Conservation (phyloP, 2,329 filamentous ascomycete genomes). For the Talaromyces islandicus region DNA sequence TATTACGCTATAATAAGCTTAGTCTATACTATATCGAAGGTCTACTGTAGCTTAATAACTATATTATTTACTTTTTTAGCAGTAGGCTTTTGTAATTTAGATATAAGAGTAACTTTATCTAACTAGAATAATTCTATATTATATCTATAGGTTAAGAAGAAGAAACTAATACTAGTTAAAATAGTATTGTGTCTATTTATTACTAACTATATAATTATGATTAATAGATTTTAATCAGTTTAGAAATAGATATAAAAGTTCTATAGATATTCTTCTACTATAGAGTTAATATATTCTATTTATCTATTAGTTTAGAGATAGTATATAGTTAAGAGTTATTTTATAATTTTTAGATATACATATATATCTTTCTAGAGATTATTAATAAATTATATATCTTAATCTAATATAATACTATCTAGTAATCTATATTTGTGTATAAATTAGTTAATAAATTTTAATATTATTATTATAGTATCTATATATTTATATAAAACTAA, state of each 20-base stretch:
- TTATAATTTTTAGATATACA: not conserved
- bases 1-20: not conserved
- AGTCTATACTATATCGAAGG: not conserved
- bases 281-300: not conserved
- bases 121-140: not conserved
- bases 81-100: not conserved
- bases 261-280: not conserved
- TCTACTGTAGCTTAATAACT: not conserved
- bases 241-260: not conserved
- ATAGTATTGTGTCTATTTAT: not conserved
- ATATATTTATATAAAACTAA: not conserved
- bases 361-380: not conserved
- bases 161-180: not conserved
- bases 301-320: not conserved
- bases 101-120: not conserved
- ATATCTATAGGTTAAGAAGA: not conserved
- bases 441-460: not conserved
- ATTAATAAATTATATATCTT: not conserved
- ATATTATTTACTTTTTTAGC: not conserved
- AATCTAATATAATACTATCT: not conserved
- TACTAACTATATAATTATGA: not conserved
- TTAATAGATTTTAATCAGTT: not conserved
- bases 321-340: not conserved
- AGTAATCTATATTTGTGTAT: not conserved
- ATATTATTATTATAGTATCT: not conserved